Evolutionary conservation across 805 yeast genomes (phyloP), one percentile per base, ranked within the genome.

Genomic region (Saturnispora sekii): DNA sequence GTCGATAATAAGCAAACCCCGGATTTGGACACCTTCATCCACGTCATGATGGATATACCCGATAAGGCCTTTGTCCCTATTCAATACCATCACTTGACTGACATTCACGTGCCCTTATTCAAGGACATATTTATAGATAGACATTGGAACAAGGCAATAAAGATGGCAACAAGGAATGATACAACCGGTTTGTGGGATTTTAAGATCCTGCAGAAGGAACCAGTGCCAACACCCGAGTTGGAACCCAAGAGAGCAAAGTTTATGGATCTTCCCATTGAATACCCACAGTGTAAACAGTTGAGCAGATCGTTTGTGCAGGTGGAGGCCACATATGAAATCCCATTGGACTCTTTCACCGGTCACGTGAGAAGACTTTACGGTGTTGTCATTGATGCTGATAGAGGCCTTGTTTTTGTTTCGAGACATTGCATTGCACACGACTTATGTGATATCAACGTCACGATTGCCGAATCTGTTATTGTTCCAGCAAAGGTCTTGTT

Each of bases 381-480:
- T 45, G 74, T 89, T 28, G 79, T 89, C 2, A 69, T 89, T 31
- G 96, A 89, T 61, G 81, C 95, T 4, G 75, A 69, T 41, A 74
- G 75, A 48, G 97, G 97, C 2, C 80, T 78, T 49, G 86, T 85
- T 4, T 64, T 89, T 42, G 86, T 83, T 2, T 83, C 95, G 3
- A 72, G 96, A 48, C 70, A 79, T 47, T 70, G 75, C 44, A 85
- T 88, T 21, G 95, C 96, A 7, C 95, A 87, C 64, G 95, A 84
- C 53, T 62, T 81, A 53, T 70, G 81, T 52, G 95, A 89, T 60
- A 71, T 88, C 18, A 70, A 76, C 40, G 72, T 89, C 16, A 79
- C 89, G 2, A 76, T 89, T 57, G 95, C 96, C 4, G 96, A 89
- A 51, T 82, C 95, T 1, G 76, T 85, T 17, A 77, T 81, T 51